A percentile compares a stretch with the other conserved stretches of the same genome.
phyloP scores from a whole-genome alignment of 495 filamentous ascomycete genomes.

The Terfezia claveryi region DNA sequence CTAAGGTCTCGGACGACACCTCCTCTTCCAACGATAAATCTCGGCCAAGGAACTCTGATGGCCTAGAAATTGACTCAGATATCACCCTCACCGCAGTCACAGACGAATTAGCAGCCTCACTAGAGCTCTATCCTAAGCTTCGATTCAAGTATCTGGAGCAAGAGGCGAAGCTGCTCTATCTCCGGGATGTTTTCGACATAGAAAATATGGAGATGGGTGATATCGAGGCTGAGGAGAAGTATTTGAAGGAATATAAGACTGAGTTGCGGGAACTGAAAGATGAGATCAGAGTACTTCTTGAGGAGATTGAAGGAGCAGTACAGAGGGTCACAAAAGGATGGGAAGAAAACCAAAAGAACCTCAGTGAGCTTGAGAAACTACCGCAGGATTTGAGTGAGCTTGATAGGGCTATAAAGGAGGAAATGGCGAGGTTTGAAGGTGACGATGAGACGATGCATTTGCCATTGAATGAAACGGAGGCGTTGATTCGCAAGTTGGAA shows the following conservation, averaged over 20 bases:
- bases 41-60: no score
- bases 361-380: background rate
- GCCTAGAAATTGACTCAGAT: no score
- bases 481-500: background rate
- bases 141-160: conserved; percentile 86
- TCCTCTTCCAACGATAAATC: no score
- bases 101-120: no score
- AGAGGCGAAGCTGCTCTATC: conserved; percentile 62
- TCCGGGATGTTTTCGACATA: conserved; percentile 22
- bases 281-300: background rate
- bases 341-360: background rate
- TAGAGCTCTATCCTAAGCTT: conserved; percentile 80
- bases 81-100: no score
- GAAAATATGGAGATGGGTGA: no score
- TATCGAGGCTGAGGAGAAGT: no score
- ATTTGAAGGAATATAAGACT: no score
- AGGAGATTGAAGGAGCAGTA: background rate
- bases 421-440: background rate
- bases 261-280: no score
- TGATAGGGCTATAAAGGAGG: background rate
- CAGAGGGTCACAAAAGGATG: background rate
- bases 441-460: background rate
- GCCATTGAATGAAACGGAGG: background rate
- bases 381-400: background rate
- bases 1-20: no score